Percentiles rank a stretch among this genome's conserved stretches.
Evolutionary conservation across 2,329 filamentous ascomycete genomes (phyloP).

Genomic region (Botrytis fabae): DNA sequence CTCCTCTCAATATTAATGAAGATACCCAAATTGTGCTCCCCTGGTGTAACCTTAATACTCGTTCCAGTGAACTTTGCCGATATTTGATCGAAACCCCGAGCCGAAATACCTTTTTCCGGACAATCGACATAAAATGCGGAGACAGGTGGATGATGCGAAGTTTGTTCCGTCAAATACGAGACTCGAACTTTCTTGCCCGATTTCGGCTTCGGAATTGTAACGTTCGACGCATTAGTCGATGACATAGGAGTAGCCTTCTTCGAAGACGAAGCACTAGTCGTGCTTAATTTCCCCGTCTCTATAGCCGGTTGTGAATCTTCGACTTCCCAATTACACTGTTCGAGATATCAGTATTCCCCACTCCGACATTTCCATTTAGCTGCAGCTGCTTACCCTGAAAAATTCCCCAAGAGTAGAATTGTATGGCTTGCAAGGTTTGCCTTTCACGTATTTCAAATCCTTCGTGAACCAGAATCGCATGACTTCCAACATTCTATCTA

Average conservation of each 20-base stretch:
- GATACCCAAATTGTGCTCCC: constrained; percentile 92
- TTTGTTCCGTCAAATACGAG: constrained; percentile 96
- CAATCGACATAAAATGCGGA: constrained; percentile 95
- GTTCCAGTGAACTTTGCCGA: constrained; percentile 98
- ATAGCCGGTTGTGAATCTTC: constrained; percentile 74
- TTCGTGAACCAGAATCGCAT: constrained; percentile 99
- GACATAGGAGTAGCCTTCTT: constrained; percentile 23
- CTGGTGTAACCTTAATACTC: constrained; percentile 85
- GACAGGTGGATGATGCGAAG: constrained; percentile 94
- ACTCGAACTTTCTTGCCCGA: constrained; percentile 68
- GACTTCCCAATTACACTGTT: constrained; percentile 91
- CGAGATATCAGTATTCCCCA: constrained; percentile 24
- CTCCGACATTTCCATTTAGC: neutral
- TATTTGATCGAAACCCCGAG: constrained; percentile 91
- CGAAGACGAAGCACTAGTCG: constrained; percentile 10
- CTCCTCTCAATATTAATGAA: constrained; percentile 83
- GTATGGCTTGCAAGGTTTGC: constrained; percentile 98
- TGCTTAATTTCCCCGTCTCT: constrained; percentile 27
- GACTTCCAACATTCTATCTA: constrained; percentile 93
- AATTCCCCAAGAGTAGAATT: constrained; percentile 97
- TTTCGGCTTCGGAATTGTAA: constrained; percentile 28
- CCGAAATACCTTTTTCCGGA: constrained; percentile 83
- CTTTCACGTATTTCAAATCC: constrained; percentile 97
- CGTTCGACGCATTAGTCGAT: constrained; percentile 33
- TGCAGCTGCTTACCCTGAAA: constrained; percentile 67